Conservation (phyloP, 768 basidiomycete species). For the Podaxis rugospora region DNA sequence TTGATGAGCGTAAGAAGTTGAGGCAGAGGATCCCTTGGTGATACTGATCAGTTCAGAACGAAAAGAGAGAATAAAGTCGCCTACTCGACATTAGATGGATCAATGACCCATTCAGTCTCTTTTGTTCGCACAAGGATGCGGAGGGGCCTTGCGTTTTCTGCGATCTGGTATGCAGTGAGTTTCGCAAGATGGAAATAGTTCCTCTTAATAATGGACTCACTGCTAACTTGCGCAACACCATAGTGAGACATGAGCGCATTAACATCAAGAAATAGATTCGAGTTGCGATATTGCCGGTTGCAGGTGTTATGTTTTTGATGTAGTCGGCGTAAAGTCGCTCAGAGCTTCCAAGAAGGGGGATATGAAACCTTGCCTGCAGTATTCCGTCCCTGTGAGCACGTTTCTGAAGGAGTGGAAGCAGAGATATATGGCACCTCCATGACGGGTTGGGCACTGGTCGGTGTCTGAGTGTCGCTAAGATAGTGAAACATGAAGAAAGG, state of each 20-base stretch:
- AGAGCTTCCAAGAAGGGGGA: neutral
- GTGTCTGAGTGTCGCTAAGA: neutral
- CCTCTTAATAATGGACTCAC: neutral
- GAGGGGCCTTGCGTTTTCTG: neutral
- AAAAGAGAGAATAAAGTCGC: neutral
- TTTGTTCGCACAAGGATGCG: neutral
- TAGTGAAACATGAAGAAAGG: neutral
- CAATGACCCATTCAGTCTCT: neutral
- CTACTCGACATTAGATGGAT: neutral
- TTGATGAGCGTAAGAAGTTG: neutral
- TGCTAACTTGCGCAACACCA: neutral
- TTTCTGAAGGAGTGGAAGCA: neutral
- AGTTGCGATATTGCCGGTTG: neutral
- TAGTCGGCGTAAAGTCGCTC: neutral
- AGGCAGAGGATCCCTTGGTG: neutral
- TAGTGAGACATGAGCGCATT: neutral
- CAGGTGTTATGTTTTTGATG: neutral
- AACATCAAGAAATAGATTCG: neutral
- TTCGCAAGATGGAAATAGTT: neutral
- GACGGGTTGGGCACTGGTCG: neutral
- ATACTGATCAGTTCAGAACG: neutral
- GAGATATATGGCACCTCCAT: neutral
- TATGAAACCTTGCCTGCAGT: neutral
- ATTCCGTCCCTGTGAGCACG: neutral
- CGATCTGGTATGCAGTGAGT: neutral